Evolutionary conservation across 768 basidiomycete genomes (phyloP).

Genomic region (Tylopilus felleus): DNA sequence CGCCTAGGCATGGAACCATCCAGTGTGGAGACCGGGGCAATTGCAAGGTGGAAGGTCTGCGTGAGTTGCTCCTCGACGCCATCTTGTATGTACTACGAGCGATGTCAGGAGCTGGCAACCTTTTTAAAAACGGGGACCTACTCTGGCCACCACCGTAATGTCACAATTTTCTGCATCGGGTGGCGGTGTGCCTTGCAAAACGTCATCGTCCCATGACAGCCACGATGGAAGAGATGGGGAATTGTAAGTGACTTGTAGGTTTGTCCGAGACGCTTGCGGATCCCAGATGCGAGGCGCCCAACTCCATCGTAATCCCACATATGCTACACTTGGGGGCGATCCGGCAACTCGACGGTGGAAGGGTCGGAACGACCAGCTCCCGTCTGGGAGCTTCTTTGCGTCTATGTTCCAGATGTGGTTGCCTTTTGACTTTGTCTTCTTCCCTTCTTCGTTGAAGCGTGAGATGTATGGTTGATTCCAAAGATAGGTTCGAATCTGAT

Average conservation of each 20-base stretch:
- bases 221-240: slow-evolving; percentile 83
- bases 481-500: slow-evolving; percentile 86
- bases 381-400: slow-evolving; percentile 76
- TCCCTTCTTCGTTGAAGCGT: slow-evolving; percentile 97
- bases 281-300: slow-evolving; percentile 98
- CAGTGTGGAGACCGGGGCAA: slow-evolving; percentile 61
- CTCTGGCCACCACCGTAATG: slow-evolving; percentile 73
- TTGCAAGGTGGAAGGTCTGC: slow-evolving; percentile 65
- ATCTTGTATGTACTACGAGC: slow-evolving; percentile 54
- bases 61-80: slow-evolving; percentile 67
- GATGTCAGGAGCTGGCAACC: slow-evolving; percentile 10
- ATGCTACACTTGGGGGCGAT: slow-evolving; percentile 75
- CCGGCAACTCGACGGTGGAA: slow-evolving; percentile 89
- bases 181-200: slow-evolving; percentile 76
- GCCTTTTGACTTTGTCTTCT: slow-evolving; percentile 98
- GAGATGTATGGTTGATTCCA: slow-evolving; percentile 94
- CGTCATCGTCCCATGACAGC: slow-evolving; percentile 85
- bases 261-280: slow-evolving; percentile 84
- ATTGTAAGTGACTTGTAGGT: slow-evolving; percentile 72
- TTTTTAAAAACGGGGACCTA: slow-evolving; percentile 34
- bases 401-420: slow-evolving; percentile 99
- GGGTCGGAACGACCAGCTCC: slow-evolving; percentile 83
- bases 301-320: slow-evolving; percentile 74
- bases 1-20: slow-evolving; percentile 46
- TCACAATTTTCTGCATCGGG: slow-evolving; percentile 72